Evolutionary conservation across 116 monocot genomes (phyloP), one percentile per base, ranked within the genome.

Genomic region (Cymodocea nodosa): DNA sequence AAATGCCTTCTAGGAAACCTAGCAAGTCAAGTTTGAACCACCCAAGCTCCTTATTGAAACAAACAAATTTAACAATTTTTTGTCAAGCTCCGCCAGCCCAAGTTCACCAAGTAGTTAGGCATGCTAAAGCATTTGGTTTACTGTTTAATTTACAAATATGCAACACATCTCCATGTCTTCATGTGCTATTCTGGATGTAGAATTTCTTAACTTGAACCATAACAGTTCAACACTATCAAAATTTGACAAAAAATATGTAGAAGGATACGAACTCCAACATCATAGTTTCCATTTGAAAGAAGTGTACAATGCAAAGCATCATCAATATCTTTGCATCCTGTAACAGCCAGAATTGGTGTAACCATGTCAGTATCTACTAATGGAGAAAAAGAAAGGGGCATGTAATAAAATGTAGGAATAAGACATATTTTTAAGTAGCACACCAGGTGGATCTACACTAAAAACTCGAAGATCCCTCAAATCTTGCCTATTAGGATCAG

Each of bases 241-340:
- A 30, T 30, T 30, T 1, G 30, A 3, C 30, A 30, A 30, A 34
- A 35, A 24, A 52, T 34, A 66, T 25, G 51, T 14, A 52, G n/a
- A 51, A 82, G 97, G 97, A 97, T 97, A 97, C 91, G 97, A 71
- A 97, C 97, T 91, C 97, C 97, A 23, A 97, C 88, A 91, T 97
- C 97, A 78, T 83, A 97, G 68, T 91, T 91, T 67, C 97, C 97
- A 77, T 82, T 85, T 60, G 85, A 72, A 79, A 88, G 84, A 51
- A 63, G 30, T 58, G 84, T 91, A 63, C 97, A 97, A 54, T 97
- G 97, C 66, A 97, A 62, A 35, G 97, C 97, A 82, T 97, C 97
- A 85, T 97, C 97, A 75, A 97, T 97, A 79, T 97, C 97, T 76
- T 73, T 91, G 67, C 97, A 97, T 51, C 97, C 97, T 97, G 74